Percentiles rank a stretch among this genome's conserved stretches.
phyloP scores from a whole-genome alignment of 2,329 filamentous ascomycete genomes.

The Ceratocystis cacaofunesta region DNA sequence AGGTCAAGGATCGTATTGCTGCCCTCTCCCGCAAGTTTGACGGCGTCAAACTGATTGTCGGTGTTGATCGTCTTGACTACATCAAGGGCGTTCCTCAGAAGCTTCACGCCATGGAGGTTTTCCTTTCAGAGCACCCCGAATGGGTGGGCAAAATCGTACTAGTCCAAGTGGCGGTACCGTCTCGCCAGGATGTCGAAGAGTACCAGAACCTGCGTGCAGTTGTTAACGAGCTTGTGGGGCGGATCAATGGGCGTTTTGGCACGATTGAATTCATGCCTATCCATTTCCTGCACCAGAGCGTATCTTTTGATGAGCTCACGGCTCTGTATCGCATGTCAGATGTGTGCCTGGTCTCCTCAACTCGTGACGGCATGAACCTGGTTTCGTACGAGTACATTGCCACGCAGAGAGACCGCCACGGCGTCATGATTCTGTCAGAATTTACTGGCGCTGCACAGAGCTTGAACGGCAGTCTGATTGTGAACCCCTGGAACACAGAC shows the following conservation, averaged over 20 bases:
- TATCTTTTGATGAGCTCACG: slow-evolving; percentile 86
- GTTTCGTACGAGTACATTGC: slow-evolving; percentile 98
- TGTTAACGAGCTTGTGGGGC: slow-evolving; percentile 89
- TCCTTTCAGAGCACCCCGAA: slow-evolving; percentile 90
- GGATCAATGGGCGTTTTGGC: slow-evolving; percentile 94
- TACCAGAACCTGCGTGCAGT: slow-evolving; percentile 93
- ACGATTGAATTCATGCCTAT: slow-evolving; percentile 98
- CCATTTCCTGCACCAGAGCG: slow-evolving; percentile 94
- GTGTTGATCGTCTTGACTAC: slow-evolving; percentile 92
- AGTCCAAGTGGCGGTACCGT: slow-evolving; percentile 90
- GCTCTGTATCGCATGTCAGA: slow-evolving; percentile 87
- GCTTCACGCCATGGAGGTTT: slow-evolving; percentile 87
- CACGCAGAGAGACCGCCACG: slow-evolving; percentile 76
- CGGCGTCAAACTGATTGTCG: slow-evolving; percentile 89
- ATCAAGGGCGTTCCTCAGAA: slow-evolving; percentile 99
- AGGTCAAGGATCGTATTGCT: slow-evolving; percentile 75
- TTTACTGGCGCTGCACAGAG: slow-evolving; percentile 93
- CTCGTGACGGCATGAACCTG: slow-evolving; percentile 97
- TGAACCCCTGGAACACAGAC: slow-evolving; percentile 98
- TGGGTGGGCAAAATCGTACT: slow-evolving; percentile 97
- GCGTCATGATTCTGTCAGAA: slow-evolving; percentile 87
- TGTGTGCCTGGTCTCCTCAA: slow-evolving; percentile 82
- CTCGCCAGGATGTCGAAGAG: slow-evolving; percentile 88
- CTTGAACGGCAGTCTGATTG: slow-evolving; percentile 80
- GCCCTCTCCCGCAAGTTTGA: slow-evolving; percentile 81